A percentile compares a stretch with the other conserved stretches of the same genome.
Conservation (phyloP, 208 protist genomes). For the Trypanosoma rangeli region DNA sequence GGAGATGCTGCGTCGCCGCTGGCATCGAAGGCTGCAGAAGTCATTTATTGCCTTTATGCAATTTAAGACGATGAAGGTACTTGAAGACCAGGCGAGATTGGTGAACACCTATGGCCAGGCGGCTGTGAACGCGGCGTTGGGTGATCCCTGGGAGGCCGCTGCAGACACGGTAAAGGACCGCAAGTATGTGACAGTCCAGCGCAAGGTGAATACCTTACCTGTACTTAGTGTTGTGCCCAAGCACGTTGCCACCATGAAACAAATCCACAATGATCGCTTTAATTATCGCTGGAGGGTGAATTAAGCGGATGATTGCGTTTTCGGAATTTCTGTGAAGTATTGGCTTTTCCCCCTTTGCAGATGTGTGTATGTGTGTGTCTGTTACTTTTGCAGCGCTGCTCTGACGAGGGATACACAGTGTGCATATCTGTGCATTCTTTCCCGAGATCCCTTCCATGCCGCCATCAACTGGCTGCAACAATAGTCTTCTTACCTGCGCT, state of each 20-base stretch:
- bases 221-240: conserved; percentile 77
- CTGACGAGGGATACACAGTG: neutral
- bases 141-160: conserved; percentile 45
- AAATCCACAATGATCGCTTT: conserved; percentile 93
- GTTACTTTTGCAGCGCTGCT: neutral
- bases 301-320: conserved; percentile 24
- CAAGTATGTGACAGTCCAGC: conserved; percentile 49
- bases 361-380: too few relatives aligned
- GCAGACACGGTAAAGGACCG: conserved; percentile 34
- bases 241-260: conserved; percentile 91
- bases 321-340: neutral
- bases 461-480: neutral
- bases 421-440: neutral
- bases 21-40: conserved; percentile 81
- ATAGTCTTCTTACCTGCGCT: neutral
- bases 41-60: conserved; percentile 92
- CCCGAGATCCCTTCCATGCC: neutral
- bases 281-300: conserved; percentile 90
- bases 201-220: conserved; percentile 65
- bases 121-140: conserved; percentile 82
- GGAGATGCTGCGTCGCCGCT: conserved; percentile 83
- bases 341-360: neutral
- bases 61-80: conserved; percentile 90
- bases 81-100: conserved; percentile 86
- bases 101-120: conserved; percentile 86